Evolutionary conservation across 176 grass and related monocot genomes (phyloP), one percentile per base, ranked within the genome.

Genomic region (Metroxylon sagu): DNA sequence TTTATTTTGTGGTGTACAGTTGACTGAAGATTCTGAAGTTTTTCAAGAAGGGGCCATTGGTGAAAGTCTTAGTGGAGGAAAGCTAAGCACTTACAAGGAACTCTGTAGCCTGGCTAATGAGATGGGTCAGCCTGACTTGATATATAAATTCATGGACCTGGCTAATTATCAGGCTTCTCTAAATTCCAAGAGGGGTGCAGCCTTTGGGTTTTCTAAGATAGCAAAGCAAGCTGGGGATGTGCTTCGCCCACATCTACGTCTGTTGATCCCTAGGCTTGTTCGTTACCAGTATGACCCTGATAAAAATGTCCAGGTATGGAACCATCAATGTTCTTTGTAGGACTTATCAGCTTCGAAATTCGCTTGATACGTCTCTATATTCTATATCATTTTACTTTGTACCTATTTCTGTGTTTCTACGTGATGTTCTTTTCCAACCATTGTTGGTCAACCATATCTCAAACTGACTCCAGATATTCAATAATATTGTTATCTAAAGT

Each of bases 131-230:
- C 86, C 91, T 69, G 91, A 96, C 71, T 86, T 96, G 57, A 90
- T 96, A 79, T 96, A 96, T 73, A 96, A 90, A 74, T 96, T 96
- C 72, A 96, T 96, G 91, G 86, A 96, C 83, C 72, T 96, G 52
- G 91, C 86, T 66, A 96, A 96, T 62, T 96, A 96, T 78, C 91
- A 96, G 39, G 80, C 86, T n/a, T 82, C 91, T 69, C 77, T 96
- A 18, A 90, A 96, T 83, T 96, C 91, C 19, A 96, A 96, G 65
- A 90, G 86, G 70, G 91, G 86, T 61, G 91, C 91, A 68, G 91
- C 91, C 58, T 96, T 90, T 85, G 91, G 91, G 65, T 96, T 96
- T 84, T 90, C 91, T 31, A 96, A 96, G 75, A 96, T 96, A 76
- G 91, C 91, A 60, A 87, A 90, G 75, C 86, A 96, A 76, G 91